Evolutionary conservation across 2,329 filamentous ascomycete species (phyloP).

Genomic region (Cytospora piceicola): DNA sequence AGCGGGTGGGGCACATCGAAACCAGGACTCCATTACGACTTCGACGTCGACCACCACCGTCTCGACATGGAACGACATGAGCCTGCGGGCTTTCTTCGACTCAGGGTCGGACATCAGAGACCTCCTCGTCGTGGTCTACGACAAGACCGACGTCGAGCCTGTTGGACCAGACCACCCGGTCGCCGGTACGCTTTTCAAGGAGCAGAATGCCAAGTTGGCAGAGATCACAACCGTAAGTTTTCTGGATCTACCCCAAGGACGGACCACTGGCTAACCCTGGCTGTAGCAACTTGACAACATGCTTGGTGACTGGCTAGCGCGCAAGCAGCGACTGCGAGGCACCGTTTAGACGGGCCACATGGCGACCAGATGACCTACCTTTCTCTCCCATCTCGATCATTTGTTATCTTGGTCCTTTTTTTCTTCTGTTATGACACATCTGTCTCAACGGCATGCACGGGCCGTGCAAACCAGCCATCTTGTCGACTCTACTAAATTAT

Average conservation of each 20-base stretch:
- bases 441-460: constrained; percentile 5
- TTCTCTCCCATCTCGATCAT: constrained; percentile 12
- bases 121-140: constrained; percentile 87
- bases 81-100: constrained; percentile 87
- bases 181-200: constrained; percentile 77
- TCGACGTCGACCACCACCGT: constrained; percentile 60
- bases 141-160: constrained; percentile 81
- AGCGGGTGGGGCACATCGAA: constrained; percentile 44
- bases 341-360: constrained; percentile 42
- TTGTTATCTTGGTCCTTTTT: background rate
- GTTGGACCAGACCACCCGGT: constrained; percentile 85
- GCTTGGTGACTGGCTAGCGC: constrained; percentile 79
- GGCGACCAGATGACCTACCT: constrained; percentile 18
- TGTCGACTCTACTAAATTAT: constrained; percentile 12
- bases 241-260: background rate
- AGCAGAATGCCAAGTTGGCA: constrained; percentile 82
- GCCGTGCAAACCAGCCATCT: constrained; percentile 7
- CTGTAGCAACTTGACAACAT: constrained; percentile 78
- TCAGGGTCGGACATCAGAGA: constrained; percentile 88
- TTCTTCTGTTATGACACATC: background rate
- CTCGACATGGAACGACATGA: constrained; percentile 83
- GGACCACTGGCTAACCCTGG: constrained; percentile 32
- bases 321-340: constrained; percentile 66
- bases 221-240: constrained; percentile 77
- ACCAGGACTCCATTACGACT: constrained; percentile 55